phyloP scores from a whole-genome alignment of 2,329 filamentous ascomycete genomes.

The Chaetomiaceae sp. region DNA sequence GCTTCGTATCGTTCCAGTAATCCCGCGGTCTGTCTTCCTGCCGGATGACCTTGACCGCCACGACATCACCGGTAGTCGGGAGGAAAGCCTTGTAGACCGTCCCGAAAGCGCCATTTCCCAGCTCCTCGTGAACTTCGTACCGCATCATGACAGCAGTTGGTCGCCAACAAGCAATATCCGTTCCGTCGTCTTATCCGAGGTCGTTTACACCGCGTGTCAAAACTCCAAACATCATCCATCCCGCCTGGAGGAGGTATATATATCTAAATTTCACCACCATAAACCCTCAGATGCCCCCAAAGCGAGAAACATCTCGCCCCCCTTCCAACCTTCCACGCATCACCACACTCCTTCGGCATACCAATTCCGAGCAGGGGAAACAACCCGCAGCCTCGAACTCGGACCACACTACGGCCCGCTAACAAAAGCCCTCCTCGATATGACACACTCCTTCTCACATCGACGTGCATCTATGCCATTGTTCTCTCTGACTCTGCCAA shows the following conservation, averaged over 20 bases:
- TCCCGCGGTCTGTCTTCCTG: too few relatives aligned
- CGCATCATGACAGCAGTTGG: neutral
- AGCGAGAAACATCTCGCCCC: neutral
- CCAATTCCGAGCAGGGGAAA: neutral
- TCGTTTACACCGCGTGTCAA: neutral
- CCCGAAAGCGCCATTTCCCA: neutral
- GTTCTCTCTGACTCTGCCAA: neutral
- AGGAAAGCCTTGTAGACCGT: neutral
- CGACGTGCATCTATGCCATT: neutral
- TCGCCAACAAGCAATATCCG: too few relatives aligned
- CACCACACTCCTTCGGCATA: neutral
- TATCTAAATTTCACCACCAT: neutral
- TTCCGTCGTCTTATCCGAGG: neutral
- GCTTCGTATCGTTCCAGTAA: accelerated
- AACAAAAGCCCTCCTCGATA: neutral
- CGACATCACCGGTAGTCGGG: neutral
- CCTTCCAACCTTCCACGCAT: neutral
- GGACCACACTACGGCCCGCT: neutral
- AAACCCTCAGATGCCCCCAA: neutral
- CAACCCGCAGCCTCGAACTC: neutral
- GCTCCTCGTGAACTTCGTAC: neutral
- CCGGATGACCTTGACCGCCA: slow-evolving; percentile 1
- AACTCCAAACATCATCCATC: neutral
- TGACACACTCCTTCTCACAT: neutral
- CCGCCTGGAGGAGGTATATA: neutral